Conservation (phyloP, 1,284 basidiomycete species). For the Apiotrichum akiyoshidainum region DNA sequence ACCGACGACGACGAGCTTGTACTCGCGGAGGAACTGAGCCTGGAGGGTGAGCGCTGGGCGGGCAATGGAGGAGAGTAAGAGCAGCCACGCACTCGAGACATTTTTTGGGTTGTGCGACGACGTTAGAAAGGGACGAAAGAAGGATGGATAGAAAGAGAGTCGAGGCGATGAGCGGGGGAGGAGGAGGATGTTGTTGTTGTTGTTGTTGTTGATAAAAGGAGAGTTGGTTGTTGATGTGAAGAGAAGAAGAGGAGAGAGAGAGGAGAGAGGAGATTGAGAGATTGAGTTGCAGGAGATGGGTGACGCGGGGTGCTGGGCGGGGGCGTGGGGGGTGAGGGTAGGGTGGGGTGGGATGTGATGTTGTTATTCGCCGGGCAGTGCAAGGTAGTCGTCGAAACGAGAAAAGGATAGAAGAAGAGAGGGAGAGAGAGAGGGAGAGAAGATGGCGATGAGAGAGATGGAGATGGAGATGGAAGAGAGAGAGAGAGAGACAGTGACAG, state of each 20-base stretch:
- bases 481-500: neutral
- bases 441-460: too few relatives aligned
- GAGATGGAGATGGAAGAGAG: neutral
- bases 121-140: neutral
- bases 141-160: neutral
- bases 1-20: slow-evolving; percentile 92
- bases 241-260: neutral
- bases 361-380: too few relatives aligned
- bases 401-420: neutral
- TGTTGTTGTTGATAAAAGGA: neutral
- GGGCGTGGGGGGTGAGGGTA: too few relatives aligned
- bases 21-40: slow-evolving; percentile 91
- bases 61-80: neutral
- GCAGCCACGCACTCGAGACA: neutral
- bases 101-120: neutral
- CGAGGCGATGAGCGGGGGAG: neutral
- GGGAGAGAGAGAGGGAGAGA: neutral
- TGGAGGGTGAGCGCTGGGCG: slow-evolving; percentile 40
- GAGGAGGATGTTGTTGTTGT: too few relatives aligned
- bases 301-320: too few relatives aligned
- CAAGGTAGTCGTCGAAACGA: too few relatives aligned
- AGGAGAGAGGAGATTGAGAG: neutral
- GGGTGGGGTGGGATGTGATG: too few relatives aligned
- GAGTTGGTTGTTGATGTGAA: neutral
- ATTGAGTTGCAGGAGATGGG: neutral